A percentile compares a stretch with the other conserved stretches of the same genome.
These are phyloP conservation scores for Thalassiosira hispida DNA, from an alignment of 352 stramenopile species.

Conservation along the genomic window DNA sequence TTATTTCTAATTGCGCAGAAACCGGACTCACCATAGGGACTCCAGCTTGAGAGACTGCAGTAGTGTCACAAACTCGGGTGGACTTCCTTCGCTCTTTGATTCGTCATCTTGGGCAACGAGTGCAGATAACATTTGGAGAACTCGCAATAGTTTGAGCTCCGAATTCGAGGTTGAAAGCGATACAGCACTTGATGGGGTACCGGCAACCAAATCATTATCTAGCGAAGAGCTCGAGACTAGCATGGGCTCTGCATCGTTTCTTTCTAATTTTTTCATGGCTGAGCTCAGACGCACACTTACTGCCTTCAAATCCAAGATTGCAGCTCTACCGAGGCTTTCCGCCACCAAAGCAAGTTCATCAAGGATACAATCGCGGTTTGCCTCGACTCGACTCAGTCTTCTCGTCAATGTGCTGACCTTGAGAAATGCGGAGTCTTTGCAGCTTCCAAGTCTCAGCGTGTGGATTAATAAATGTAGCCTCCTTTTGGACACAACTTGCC, in stretches of 20 bases:
- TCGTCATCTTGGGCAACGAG: constrained; percentile 79
- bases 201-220: constrained; percentile 33
- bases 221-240: background rate
- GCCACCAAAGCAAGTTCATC: constrained; percentile 81
- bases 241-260: constrained; percentile 12
- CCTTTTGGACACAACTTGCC: constrained; percentile 71
- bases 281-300: constrained; percentile 74
- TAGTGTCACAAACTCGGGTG: constrained; percentile 83
- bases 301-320: constrained; percentile 79
- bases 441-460: constrained; percentile 77
- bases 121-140: constrained; percentile 93
- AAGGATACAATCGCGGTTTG: constrained; percentile 77
- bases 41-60: constrained; percentile 82
- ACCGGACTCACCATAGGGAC: too few relatives aligned
- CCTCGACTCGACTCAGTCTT: constrained; percentile 73
- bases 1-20: too few relatives aligned
- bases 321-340: constrained; percentile 74
- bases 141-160: constrained; percentile 94
- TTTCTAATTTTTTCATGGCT: constrained; percentile 37
- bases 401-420: constrained; percentile 82
- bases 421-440: constrained; percentile 78
- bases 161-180: constrained; percentile 84
- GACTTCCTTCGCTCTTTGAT: constrained; percentile 75
- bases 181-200: constrained; percentile 77
- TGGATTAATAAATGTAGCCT: constrained; percentile 80